These are phyloP conservation scores for Yueomyces sinensis DNA, from an alignment of 805 yeast genomes.

Conservation along the genomic window DNA sequence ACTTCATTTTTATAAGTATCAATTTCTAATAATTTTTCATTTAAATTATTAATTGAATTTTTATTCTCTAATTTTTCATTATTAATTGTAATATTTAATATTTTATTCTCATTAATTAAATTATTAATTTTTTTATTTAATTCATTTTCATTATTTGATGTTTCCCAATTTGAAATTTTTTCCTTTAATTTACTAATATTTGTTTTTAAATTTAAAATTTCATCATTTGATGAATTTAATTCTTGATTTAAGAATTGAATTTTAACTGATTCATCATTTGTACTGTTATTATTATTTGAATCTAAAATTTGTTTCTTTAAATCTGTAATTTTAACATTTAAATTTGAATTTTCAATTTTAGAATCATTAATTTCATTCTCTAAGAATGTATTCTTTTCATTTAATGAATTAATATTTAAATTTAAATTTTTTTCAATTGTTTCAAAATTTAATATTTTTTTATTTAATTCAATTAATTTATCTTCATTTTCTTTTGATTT, in stretches of 20 bases:
- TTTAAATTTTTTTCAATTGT: conserved; percentile 47
- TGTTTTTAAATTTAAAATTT: background rate
- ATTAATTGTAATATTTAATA: conserved; percentile 22
- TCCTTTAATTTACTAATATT: conserved; percentile 47
- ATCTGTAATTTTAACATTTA: conserved; percentile 18
- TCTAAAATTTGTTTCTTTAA: background rate
- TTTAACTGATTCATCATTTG: too few species aligned
- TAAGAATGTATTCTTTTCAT: conserved; percentile 50
- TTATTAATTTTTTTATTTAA: conserved; percentile 10
- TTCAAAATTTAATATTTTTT: conserved; percentile 67
- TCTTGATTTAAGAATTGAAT: background rate
- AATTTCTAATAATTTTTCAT: conserved; percentile 17
- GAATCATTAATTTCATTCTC: conserved; percentile 68
- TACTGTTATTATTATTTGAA: too few species aligned
- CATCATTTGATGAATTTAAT: background rate
- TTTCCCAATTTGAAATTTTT: conserved; percentile 21
- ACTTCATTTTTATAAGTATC: conserved; percentile 35
- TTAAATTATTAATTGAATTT: conserved; percentile 9
- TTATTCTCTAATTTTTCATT: conserved; percentile 12
- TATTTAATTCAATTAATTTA: too few species aligned
- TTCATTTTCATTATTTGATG: background rate
- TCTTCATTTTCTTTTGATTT: conserved; percentile 42
- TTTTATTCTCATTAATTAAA: conserved; percentile 51
- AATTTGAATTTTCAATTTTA: conserved; percentile 42
- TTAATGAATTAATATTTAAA: conserved; percentile 19